These are phyloP conservation scores for Colletotrichum kahawae DNA, from an alignment of 2,329 filamentous ascomycete species.

Conservation along the genomic window DNA sequence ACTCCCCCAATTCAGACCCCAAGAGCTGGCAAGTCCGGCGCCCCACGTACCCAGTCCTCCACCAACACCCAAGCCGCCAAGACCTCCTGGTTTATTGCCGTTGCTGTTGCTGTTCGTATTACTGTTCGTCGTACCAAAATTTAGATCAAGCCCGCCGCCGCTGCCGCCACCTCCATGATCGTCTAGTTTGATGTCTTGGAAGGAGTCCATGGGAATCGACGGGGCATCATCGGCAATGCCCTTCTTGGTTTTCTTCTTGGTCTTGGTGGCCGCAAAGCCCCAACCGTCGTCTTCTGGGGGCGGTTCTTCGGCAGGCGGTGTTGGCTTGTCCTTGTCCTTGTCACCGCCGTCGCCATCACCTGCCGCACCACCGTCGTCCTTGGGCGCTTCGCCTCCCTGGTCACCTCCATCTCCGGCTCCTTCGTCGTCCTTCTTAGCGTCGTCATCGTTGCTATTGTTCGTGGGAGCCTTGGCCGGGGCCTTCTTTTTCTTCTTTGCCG, in stretches of 20 bases:
- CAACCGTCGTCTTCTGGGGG: conserved; percentile 57
- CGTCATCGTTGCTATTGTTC: conserved; percentile 52
- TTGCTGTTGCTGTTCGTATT: conserved; percentile 27
- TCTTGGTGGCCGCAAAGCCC: conserved; percentile 53
- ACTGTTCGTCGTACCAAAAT: conserved; percentile 52
- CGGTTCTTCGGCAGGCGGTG: conserved; percentile 35
- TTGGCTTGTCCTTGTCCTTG: conserved; percentile 28
- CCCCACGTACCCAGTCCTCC: conserved; percentile 62
- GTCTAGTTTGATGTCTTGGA: conserved; percentile 72
- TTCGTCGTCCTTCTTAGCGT: conserved; percentile 37
- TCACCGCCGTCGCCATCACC: conserved; percentile 32
- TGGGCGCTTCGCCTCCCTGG: conserved; percentile 26
- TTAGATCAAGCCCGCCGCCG: conserved; percentile 59
- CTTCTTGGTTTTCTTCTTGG: conserved; percentile 62
- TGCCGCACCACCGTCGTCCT: conserved; percentile 18
- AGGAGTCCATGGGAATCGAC: conserved; percentile 43
- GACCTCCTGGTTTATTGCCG: not conserved
- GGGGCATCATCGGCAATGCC: conserved; percentile 34
- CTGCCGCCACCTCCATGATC: conserved; percentile 43
- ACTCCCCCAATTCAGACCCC: conserved; percentile 45
- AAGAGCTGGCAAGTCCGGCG: conserved; percentile 39
- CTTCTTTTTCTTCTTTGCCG: conserved; percentile 63
- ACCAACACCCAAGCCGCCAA: not conserved
- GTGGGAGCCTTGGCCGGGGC: conserved; percentile 43
- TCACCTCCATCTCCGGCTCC: conserved; percentile 36